A percentile compares a stretch with the other conserved stretches of the same genome.
Evolutionary conservation across 306 rosid species (phyloP).

Genomic region (Hippophae tibetana): DNA sequence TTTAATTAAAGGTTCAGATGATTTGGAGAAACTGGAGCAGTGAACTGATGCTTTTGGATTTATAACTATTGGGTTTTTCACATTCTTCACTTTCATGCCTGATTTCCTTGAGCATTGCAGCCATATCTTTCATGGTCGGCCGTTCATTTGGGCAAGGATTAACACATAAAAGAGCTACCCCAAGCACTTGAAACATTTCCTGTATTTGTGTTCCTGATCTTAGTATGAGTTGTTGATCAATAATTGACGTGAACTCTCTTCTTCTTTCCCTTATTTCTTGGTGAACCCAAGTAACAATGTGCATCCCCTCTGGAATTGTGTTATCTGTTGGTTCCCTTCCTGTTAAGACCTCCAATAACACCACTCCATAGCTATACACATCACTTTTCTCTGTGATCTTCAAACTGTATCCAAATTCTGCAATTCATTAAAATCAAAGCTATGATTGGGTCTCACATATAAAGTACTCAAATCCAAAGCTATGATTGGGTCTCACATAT

Average conservation of each 20-base stretch:
- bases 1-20: slow-evolving; percentile 70
- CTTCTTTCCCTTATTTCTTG: slow-evolving; percentile 52
- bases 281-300: slow-evolving; percentile 68
- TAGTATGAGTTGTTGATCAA: slow-evolving; percentile 61
- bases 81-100: slow-evolving; percentile 48
- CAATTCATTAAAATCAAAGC: slow-evolving; percentile 20
- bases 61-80: slow-evolving; percentile 41
- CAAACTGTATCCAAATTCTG: slow-evolving; percentile 93
- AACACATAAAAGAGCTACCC: slow-evolving; percentile 83
- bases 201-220: slow-evolving; percentile 74
- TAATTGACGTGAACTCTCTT: slow-evolving; percentile 45
- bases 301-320: slow-evolving; percentile 63
- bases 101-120: slow-evolving; percentile 90
- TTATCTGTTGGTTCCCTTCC: slow-evolving; percentile 70
- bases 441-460: neutral
- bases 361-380: slow-evolving; percentile 89
- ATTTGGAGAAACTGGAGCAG: slow-evolving; percentile 82
- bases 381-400: slow-evolving; percentile 94
- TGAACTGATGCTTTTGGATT: slow-evolving; percentile 55
- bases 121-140: slow-evolving; percentile 83
- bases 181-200: slow-evolving; percentile 90
- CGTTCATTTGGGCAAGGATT: slow-evolving; percentile 71
- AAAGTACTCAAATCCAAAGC: neutral
- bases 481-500: neutral
- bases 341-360: slow-evolving; percentile 70